Evolutionary conservation across 129 eudicot species (phyloP).

Genomic region (Cynara cardunculus): DNA sequence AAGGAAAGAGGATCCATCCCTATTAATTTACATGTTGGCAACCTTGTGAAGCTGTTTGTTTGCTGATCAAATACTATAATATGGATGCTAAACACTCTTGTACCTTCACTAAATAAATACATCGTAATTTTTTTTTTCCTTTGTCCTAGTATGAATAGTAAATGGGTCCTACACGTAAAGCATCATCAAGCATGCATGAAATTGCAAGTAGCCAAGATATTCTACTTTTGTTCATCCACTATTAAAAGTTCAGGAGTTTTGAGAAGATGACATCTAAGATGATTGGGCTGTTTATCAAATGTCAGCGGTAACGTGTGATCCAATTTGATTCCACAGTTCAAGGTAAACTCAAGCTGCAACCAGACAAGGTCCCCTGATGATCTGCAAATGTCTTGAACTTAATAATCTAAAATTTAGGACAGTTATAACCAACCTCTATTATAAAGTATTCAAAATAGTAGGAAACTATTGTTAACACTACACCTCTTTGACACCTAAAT

Average conservation of each 20-base stretch:
- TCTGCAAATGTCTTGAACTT: not conserved
- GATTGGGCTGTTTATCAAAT: not conserved
- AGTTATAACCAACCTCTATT: not conserved
- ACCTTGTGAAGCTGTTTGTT: not conserved
- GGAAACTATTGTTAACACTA: not conserved
- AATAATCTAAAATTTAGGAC: not conserved
- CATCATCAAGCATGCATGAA: not conserved
- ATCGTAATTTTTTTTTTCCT: not conserved
- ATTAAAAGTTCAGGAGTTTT: not conserved
- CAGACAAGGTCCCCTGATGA: not conserved
- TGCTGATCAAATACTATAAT: not conserved
- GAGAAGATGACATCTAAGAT: not conserved
- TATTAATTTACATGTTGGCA: not conserved
- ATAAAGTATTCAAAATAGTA: not conserved
- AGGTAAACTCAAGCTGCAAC: not conserved
- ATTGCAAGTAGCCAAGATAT: not conserved
- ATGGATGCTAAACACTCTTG: not conserved
- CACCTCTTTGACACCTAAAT: slow-evolving; percentile 5
- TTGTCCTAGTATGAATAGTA: not conserved
- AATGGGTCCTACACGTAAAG: not conserved
- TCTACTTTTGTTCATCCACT: not conserved
- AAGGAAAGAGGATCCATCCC: not conserved
- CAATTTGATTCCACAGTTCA: not conserved
- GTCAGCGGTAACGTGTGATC: not conserved
- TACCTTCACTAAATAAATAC: not conserved